phyloP scores from a whole-genome alignment of 768 basidiomycete genomes.

The Ephemerocybe angulata region DNA sequence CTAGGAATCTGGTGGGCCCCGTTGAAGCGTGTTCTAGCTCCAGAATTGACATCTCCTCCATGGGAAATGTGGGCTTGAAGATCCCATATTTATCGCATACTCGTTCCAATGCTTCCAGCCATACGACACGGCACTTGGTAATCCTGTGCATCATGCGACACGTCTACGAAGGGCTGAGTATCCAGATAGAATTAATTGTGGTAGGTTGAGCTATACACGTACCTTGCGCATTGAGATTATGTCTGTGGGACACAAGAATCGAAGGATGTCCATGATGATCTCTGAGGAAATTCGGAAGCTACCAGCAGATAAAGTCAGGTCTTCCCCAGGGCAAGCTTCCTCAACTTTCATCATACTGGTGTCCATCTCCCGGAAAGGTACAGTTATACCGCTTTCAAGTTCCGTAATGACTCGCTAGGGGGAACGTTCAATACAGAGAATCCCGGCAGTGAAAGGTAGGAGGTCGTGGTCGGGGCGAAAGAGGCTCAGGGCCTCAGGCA shows the following conservation, averaged over 20 bases:
- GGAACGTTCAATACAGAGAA: no score
- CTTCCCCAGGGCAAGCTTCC: no score
- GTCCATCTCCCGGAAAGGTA: no score
- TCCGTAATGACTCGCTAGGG: no score
- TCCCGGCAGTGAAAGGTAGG: no score
- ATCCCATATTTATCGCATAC: background rate
- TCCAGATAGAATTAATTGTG: background rate
- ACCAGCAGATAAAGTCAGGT: no score
- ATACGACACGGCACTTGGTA: background rate
- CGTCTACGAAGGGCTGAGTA: background rate
- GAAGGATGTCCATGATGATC: background rate
- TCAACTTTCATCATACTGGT: no score
- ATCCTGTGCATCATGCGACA: background rate
- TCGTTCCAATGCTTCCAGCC: background rate
- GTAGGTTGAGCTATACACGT: background rate
- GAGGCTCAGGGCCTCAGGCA: no score
- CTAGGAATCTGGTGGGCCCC: background rate
- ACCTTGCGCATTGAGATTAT: background rate
- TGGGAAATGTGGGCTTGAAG: constrained; percentile 4
- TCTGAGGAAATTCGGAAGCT: background rate
- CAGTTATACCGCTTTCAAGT: no score
- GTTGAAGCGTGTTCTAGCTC: constrained; percentile 5
- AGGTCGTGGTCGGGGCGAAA: no score
- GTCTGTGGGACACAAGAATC: background rate
- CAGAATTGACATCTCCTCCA: constrained; percentile 1